A percentile compares a stretch with the other conserved stretches of the same genome.
Conservation (phyloP, 345 rosid genomes). For the Pseudoturritis turrita region DNA sequence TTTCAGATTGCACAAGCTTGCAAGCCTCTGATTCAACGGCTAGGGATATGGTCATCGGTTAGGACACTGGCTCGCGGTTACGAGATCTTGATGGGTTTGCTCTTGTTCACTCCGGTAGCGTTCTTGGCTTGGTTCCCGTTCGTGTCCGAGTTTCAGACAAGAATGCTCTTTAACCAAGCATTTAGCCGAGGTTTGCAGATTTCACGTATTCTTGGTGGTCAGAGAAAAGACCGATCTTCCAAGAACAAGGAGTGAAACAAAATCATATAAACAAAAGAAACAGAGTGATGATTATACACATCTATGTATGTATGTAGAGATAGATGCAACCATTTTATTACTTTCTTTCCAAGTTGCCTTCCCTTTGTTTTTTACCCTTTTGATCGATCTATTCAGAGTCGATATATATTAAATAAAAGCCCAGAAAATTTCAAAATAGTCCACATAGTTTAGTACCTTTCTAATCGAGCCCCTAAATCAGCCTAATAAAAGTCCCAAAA, state of each 20-base stretch:
- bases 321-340: neutral
- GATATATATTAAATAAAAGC: no score
- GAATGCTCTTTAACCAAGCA: constrained; percentile 94
- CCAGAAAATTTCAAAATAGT: neutral
- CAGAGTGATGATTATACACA: neutral
- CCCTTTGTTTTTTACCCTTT: neutral
- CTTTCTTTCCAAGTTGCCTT: neutral
- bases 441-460: neutral
- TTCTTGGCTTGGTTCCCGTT: constrained; percentile 92
- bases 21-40: constrained; percentile 48
- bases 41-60: constrained; percentile 71
- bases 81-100: constrained; percentile 69
- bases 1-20: constrained; percentile 78
- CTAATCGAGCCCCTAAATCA: neutral
- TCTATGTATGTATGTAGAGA: neutral
- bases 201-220: constrained; percentile 84
- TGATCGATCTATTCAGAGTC: neutral
- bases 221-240: constrained; percentile 58
- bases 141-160: constrained; percentile 83
- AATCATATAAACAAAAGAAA: neutral
- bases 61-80: constrained; percentile 69
- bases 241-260: constrained; percentile 46
- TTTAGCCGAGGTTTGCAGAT: constrained; percentile 92
- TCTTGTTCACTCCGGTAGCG: constrained; percentile 78
- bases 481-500: neutral